Evolutionary conservation across 192 early-diverging fungal species (phyloP).

Genomic region (Coemansia sp.): DNA sequence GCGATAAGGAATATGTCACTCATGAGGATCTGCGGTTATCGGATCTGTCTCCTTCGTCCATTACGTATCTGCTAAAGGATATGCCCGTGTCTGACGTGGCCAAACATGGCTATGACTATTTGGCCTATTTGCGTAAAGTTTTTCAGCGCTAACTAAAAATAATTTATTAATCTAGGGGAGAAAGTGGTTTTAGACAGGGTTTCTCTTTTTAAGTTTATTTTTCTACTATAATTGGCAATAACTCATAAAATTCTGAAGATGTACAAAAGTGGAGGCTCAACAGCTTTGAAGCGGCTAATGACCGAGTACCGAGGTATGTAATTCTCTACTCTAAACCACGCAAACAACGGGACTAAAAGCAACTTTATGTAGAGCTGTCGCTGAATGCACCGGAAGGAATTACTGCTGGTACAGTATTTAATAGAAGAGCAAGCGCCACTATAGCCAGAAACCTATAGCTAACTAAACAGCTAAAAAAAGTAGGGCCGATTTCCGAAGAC

Average conservation of each 20-base stretch:
- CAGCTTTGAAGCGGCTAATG: slow-evolving; percentile 87
- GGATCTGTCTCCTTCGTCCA: slow-evolving; percentile 68
- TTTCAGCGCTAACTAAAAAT: slow-evolving; percentile 26
- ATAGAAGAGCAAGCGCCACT: slow-evolving; percentile 3
- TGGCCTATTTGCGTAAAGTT: slow-evolving; percentile 59
- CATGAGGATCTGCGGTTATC: slow-evolving; percentile 79
- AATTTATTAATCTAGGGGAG: too few species aligned
- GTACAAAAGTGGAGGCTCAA: slow-evolving; percentile 62
- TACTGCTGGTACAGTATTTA: slow-evolving; percentile 65
- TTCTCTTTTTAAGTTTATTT: slow-evolving; percentile 14
- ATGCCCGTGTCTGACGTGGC: slow-evolving; percentile 63
- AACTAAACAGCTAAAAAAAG: background rate
- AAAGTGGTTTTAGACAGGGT: too few species aligned
- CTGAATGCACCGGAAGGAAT: slow-evolving; percentile 91
- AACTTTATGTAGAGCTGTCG: slow-evolving; percentile 67
- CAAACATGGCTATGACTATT: slow-evolving; percentile 75
- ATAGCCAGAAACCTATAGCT: background rate
- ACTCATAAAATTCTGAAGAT: slow-evolving; percentile 12
- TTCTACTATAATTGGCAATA: slow-evolving; percentile 2
- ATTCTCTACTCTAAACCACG: background rate
- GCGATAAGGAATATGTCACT: slow-evolving; percentile 83
- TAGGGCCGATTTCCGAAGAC: slow-evolving; percentile 78
- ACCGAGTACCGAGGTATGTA: slow-evolving; percentile 81
- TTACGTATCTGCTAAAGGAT: slow-evolving; percentile 68
- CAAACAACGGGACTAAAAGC: background rate